A percentile compares a stretch with the other conserved stretches of the same genome.
phyloP scores from a whole-genome alignment of 257 asterid genomes.

The Nicotiana attenuata region DNA sequence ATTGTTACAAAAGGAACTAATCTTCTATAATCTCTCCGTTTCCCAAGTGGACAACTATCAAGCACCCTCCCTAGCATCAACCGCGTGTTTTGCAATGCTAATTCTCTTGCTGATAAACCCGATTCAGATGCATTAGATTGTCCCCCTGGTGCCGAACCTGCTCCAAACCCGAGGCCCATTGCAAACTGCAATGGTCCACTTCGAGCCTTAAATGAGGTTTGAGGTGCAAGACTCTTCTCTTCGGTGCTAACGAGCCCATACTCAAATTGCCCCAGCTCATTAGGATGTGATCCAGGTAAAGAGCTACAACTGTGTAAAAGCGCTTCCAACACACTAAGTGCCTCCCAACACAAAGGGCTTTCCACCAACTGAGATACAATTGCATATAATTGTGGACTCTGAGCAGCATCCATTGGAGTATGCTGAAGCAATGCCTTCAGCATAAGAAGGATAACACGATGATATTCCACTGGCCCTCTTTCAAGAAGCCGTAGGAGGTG shows the following conservation, averaged over 20 bases:
- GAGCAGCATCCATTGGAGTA: constrained; percentile 92
- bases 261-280: constrained; percentile 53
- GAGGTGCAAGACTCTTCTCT: constrained; percentile 73
- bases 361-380: constrained; percentile 94
- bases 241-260: constrained; percentile 63
- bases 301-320: constrained; percentile 94
- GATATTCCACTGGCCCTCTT: constrained; percentile 87
- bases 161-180: constrained; percentile 26
- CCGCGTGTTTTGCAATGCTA: constrained; percentile 80
- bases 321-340: constrained; percentile 95
- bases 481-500: constrained; percentile 83
- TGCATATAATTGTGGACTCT: constrained; percentile 97
- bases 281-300: constrained; percentile 72
- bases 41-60: constrained; percentile 80
- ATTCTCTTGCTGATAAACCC: constrained; percentile 54
- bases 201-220: constrained; percentile 82
- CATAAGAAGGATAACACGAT: constrained; percentile 86
- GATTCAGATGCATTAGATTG: constrained; percentile 45
- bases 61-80: constrained; percentile 90
- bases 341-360: constrained; percentile 97
- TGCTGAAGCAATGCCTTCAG: constrained; percentile 96
- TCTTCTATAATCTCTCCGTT: constrained; percentile 86
- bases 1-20: constrained; percentile 86
- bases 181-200: constrained; percentile 92
- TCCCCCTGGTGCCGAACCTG: constrained; percentile 42